Evolutionary conservation across 1,284 basidiomycete genomes (phyloP).

Genomic region (Hortiboletus rubellus): DNA sequence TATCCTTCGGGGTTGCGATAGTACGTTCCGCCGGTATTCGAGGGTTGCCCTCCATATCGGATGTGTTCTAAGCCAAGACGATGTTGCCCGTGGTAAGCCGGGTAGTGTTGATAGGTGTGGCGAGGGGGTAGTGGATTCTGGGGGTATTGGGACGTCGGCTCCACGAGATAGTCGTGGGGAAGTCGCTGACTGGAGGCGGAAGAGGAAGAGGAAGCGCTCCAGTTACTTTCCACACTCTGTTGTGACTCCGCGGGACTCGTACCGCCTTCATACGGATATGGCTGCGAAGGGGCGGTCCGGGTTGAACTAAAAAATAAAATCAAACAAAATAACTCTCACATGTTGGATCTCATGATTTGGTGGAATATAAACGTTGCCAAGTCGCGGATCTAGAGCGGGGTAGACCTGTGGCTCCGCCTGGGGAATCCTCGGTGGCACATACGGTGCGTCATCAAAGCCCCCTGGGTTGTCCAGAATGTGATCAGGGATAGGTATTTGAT

Average conservation of each 20-base stretch:
- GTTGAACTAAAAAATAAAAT: neutral
- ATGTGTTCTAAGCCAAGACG: constrained; percentile 26
- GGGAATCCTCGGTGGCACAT: constrained; percentile 29
- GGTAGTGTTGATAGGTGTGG: constrained; percentile 22
- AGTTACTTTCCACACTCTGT: constrained; percentile 26
- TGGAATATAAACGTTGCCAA: constrained; percentile 9
- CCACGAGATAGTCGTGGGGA: constrained; percentile 10
- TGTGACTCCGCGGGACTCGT: constrained; percentile 30
- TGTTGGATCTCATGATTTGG: constrained; percentile 15
- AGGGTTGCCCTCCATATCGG: constrained; percentile 16
- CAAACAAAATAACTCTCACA: constrained; percentile 13
- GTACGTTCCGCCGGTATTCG: constrained; percentile 9
- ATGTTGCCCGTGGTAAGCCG: constrained; percentile 24
- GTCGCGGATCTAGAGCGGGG: constrained; percentile 18
- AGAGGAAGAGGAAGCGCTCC: constrained; percentile 32
- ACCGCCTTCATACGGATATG: constrained; percentile 21
- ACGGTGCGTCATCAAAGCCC: constrained; percentile 30
- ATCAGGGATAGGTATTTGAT: constrained; percentile 14
- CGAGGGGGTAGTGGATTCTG: constrained; percentile 3
- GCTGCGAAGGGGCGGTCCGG: constrained; percentile 4
- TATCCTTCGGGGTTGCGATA: constrained; percentile 24
- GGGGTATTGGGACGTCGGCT: constrained; percentile 7
- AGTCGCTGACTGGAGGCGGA: constrained; percentile 22
- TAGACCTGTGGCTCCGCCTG: constrained; percentile 22
- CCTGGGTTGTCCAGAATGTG: constrained; percentile 17